phyloP scores from a whole-genome alignment of 2,329 filamentous ascomycete species.

The Teratosphaeriaceae sp. region DNA sequence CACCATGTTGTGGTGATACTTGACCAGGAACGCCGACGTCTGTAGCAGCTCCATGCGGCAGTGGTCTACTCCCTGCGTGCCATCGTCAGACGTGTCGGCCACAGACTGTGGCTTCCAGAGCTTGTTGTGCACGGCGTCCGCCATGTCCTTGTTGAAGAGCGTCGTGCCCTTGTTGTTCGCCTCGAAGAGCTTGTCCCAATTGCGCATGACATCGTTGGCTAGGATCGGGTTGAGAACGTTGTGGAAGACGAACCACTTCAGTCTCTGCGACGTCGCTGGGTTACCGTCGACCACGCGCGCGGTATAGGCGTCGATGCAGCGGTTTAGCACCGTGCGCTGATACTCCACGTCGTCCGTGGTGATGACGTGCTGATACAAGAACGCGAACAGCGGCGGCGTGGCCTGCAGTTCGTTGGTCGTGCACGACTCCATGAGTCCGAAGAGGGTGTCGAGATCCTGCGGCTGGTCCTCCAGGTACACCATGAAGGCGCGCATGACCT shows the following conservation, averaged over 20 bases:
- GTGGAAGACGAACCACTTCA: slow-evolving; percentile 87
- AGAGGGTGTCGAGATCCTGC: slow-evolving; percentile 62
- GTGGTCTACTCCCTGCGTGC: slow-evolving; percentile 83
- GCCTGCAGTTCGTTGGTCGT: slow-evolving; percentile 76
- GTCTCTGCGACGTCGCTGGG: slow-evolving; percentile 73
- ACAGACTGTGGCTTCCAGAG: slow-evolving; percentile 84
- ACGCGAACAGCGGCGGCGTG: slow-evolving; percentile 68
- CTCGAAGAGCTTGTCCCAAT: slow-evolving; percentile 55
- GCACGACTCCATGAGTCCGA: slow-evolving; percentile 75
- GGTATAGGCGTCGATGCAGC: slow-evolving; percentile 82
- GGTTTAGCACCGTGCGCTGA: slow-evolving; percentile 73
- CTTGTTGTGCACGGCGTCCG: slow-evolving; percentile 83
- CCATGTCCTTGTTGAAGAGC: slow-evolving; percentile 78
- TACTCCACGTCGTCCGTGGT: slow-evolving; percentile 78
- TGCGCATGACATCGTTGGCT: slow-evolving; percentile 88
- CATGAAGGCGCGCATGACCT: slow-evolving; percentile 78
- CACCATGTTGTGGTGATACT: slow-evolving; percentile 82
- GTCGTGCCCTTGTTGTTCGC: slow-evolving; percentile 54
- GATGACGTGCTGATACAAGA: slow-evolving; percentile 81
- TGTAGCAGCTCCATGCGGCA: slow-evolving; percentile 94
- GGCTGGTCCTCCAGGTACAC: slow-evolving; percentile 69
- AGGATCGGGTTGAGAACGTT: slow-evolving; percentile 94
- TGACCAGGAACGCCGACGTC: slow-evolving; percentile 88
- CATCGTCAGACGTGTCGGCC: slow-evolving; percentile 71
- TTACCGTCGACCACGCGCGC: slow-evolving; percentile 28